Base-by-base conservation (phyloP, 805 yeast species). In the Candida palmyrensis region DNA sequence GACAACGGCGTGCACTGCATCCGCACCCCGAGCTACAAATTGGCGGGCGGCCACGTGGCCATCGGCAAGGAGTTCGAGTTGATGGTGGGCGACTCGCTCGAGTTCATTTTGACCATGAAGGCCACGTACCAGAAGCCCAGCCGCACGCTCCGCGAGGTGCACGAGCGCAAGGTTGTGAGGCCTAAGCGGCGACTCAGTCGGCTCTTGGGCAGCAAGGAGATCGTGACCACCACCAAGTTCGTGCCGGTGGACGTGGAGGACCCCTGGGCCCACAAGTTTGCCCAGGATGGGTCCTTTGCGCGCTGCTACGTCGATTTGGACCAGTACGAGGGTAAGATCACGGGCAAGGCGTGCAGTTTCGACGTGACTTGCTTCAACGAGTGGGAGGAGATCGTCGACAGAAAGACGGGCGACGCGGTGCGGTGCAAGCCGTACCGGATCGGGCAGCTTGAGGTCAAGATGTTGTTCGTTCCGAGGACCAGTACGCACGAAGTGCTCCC, bases 281-380 rank as follows among this genome's bases (percentile, higher is more conserved):
- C 97, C 2, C 67, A 69, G 21, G 94, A 87, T 54, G 97, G 97
- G 2, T 85, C 96, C 23, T 88, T 85, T 67, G 96, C 87, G 6
- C 71, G 90, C 47, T 74, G 83, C 34, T 78, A 81, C 44, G 65
- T 89, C 34, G 72, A 72, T 29, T 80, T 82, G 46, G 68, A 71
- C 16, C 75, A 73, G 36, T 72, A 73, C 45, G 79, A 79, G 46
- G 56, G 67, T 14, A 69, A 68, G 19, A 64, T 83, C 29, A 73
- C 70, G 12, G 82, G 85, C 12, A 53, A 59, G 30, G 63, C 77
- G 1, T 60, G 63, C 36, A 66, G 63, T 29, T 76, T 76, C 50
- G 65, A 68, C 27, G 49, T 86, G 27, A 75, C 81, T 7, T 72
- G 88, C 43, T 77, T 75, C 53, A 88, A 87, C 49, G 95, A 87